Conservation (phyloP, 2,329 filamentous ascomycete genomes). For the Sphaerostilbella broomeana region DNA sequence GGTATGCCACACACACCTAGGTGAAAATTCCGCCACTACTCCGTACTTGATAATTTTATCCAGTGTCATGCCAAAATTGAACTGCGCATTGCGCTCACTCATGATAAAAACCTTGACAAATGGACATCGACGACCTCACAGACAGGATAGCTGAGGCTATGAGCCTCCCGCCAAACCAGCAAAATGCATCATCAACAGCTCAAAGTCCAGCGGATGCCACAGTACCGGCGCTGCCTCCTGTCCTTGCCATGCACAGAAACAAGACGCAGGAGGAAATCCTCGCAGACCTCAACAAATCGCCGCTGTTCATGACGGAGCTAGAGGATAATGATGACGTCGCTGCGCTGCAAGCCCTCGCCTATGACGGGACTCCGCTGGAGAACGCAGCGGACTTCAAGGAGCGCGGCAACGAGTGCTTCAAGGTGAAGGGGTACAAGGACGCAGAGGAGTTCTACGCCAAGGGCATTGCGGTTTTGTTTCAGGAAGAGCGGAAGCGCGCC, state of each 20-base stretch:
- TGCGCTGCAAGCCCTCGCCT: conserved; percentile 81
- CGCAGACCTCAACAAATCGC: conserved; percentile 54
- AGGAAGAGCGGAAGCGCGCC: conserved; percentile 53
- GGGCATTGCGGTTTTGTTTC: conserved; percentile 65
- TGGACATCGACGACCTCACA: conserved; percentile 39
- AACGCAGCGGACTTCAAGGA: conserved; percentile 80
- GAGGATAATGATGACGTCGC: conserved; percentile 80
- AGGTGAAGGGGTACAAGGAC: conserved; percentile 65
- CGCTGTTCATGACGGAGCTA: conserved; percentile 93
- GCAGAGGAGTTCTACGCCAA: conserved; percentile 90
- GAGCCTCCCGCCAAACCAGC: conserved; percentile 17
- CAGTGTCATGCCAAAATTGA: background rate
- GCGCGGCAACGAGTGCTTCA: conserved; percentile 85
- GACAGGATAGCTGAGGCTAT: conserved; percentile 34
- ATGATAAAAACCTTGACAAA: too few relatives aligned
- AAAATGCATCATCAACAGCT: conserved; percentile 2
- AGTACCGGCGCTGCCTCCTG: conserved; percentile 41
- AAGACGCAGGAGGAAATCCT: conserved; percentile 51
- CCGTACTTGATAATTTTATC: too few relatives aligned
- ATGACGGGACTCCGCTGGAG: conserved; percentile 84
- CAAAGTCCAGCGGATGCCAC: conserved; percentile 19
- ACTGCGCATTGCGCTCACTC: too few relatives aligned
- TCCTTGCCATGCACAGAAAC: conserved; percentile 31
- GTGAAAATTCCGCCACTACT: too few relatives aligned
- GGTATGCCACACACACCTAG: too few relatives aligned